Conservation (phyloP, 768 basidiomycete genomes). For the Podaxis pistillaris region DNA sequence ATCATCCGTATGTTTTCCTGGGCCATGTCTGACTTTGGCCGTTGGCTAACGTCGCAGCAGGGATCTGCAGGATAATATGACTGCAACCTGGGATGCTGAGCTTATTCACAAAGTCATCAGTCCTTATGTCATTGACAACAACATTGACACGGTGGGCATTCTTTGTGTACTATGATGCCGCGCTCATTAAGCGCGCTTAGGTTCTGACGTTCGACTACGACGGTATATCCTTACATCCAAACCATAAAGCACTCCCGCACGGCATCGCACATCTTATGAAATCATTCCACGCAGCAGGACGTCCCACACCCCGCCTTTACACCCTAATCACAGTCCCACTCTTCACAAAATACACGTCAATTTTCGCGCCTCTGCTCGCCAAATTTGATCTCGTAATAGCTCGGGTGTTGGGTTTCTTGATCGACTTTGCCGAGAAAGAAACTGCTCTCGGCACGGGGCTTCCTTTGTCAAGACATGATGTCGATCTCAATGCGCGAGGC, state of each 20-base stretch:
- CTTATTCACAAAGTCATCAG: conserved; percentile 57
- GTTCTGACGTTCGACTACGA: conserved; percentile 80
- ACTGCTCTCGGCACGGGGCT: conserved; percentile 15
- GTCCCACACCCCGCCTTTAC: conserved; percentile 43
- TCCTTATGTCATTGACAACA: conserved; percentile 55
- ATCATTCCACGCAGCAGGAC: conserved; percentile 20
- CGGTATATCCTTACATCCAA: conserved; percentile 85
- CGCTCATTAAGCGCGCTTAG: conserved; percentile 33
- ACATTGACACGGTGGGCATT: conserved; percentile 56
- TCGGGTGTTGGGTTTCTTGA: neutral
- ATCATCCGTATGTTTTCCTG: conserved; percentile 63
- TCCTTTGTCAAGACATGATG: neutral
- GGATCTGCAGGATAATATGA: conserved; percentile 74
- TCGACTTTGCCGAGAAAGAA: conserved; percentile 16
- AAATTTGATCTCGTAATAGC: conserved; percentile 42
- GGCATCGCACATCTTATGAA: conserved; percentile 49
- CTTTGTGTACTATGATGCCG: conserved; percentile 18
- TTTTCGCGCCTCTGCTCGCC: conserved; percentile 47
- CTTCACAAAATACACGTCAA: conserved; percentile 58
- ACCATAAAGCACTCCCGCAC: conserved; percentile 70
- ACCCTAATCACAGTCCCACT: conserved; percentile 59
- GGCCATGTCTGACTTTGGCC: neutral
- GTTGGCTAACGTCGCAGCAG: conserved; percentile 28
- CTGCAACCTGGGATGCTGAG: conserved; percentile 57
- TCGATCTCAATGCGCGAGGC: neutral